These are phyloP conservation scores for Triglochin maritima DNA, from an alignment of 106 monocot species.

Conservation along the genomic window DNA sequence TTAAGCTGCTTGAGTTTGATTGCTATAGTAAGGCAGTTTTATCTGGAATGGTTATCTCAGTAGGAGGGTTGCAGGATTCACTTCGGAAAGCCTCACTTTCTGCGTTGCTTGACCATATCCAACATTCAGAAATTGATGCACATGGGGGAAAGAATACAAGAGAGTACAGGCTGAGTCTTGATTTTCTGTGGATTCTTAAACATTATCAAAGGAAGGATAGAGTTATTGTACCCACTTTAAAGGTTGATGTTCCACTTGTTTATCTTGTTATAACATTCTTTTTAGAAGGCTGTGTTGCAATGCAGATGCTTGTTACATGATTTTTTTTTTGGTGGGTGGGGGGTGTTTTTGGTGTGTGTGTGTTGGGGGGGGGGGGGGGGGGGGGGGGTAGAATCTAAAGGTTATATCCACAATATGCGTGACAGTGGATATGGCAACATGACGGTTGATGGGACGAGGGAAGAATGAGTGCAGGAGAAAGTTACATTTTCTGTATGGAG, in stretches of 20 bases:
- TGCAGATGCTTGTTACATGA: not conserved
- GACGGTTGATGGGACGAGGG: no score
- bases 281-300: no score
- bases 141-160: conserved; percentile 23
- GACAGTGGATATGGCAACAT: no score
- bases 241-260: conserved; percentile 32
- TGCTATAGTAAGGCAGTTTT: conserved; percentile 77
- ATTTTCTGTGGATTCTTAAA: conserved; percentile 77
- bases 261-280: not conserved
- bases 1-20: conserved; percentile 61
- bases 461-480: no score
- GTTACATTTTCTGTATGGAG: no score
- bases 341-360: no score
- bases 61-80: conserved; percentile 96
- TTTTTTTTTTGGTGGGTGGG: not conserved
- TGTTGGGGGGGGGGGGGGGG: no score
- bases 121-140: conserved; percentile 23
- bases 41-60: conserved; percentile 81
- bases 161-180: conserved; percentile 48
- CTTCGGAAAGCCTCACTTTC: conserved; percentile 46
- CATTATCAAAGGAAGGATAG: conserved; percentile 65
- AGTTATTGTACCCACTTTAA: conserved; percentile 66
- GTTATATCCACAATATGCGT: no score
- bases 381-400: no score
- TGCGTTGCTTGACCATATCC: conserved; percentile 63